Base-by-base conservation (phyloP, 2,329 filamentous ascomycete species). In the Talaromyces sp. region DNA sequence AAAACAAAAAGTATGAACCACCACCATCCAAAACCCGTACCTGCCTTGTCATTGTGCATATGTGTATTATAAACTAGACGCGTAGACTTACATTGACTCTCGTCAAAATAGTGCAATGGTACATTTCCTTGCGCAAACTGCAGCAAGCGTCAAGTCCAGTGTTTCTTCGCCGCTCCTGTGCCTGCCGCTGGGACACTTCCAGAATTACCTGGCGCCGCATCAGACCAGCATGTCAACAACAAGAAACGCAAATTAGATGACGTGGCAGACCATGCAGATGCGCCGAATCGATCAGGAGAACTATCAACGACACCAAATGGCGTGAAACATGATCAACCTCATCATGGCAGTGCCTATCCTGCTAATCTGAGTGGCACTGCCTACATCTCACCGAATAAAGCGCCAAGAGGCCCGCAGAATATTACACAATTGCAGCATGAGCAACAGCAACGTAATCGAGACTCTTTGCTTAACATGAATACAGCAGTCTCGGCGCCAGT, bases 1-100 rank as follows among this genome's bases (percentile, higher is more conserved):
- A 65, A 89, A 89, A 73, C 86, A 88, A 76, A 89, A 88, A 80
- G 86, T 86, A 61, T 70, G 79, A 82, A 68, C 39, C 5, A 33
- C 39, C 5, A 33, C 12, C 18, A 8, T 40, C 12, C 28, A 16
- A 52, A 31, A 9, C 14, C 25, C 25, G 23, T 11, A 50, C 23
- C 14, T 50, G 21, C 42, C 42, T 23, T 16, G 5, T 28, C 11
- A 9, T 48, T 14, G n/a, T 18, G 12, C 6, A 35, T 21, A 5
- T 37, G n/a, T 33, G 28, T 23, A 35, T 35, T 35, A 21, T 37
- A 37, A 21, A 35, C 21, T 14, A 31, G 31, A 39, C 52, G 5
- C 1, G 35, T 60, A 23, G 14, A 28, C 48, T 39, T 21, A 42
- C 52, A 2, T 8, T 55, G 39, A 5, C 16, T 31, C 46, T 11